Conservation (phyloP, 805 yeast genomes). For the Metschnikowia bowlesiae region DNA sequence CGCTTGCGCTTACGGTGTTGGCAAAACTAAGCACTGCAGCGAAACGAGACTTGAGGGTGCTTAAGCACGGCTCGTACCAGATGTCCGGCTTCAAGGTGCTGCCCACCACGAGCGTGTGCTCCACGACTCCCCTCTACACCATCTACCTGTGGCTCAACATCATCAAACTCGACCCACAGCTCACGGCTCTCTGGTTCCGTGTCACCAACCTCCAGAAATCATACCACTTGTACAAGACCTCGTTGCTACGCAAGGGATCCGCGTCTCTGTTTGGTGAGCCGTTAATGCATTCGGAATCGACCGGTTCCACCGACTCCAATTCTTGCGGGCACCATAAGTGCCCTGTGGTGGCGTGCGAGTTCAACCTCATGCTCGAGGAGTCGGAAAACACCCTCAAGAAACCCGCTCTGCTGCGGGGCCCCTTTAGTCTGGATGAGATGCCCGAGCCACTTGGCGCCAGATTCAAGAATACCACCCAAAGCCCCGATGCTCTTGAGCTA, state of each 20-base stretch:
- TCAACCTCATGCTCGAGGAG: slow-evolving; percentile 32
- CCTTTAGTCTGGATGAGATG: not conserved
- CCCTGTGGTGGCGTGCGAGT: slow-evolving; percentile 40
- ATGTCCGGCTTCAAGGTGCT: slow-evolving; percentile 9
- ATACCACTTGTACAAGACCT: slow-evolving; percentile 35
- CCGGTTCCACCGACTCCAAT: slow-evolving; percentile 10
- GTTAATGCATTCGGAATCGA: not conserved
- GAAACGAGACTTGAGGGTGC: slow-evolving; percentile 10
- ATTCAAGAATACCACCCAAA: not conserved
- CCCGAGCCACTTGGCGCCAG: not conserved
- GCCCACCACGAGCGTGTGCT: not conserved
- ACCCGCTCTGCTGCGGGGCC: not conserved
- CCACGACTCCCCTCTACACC: slow-evolving; percentile 12
- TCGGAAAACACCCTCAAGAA: slow-evolving; percentile 3
- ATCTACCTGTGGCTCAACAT: slow-evolving; percentile 38
- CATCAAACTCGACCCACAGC: slow-evolving; percentile 36
- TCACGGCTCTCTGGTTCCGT: slow-evolving; percentile 38
- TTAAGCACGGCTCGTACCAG: slow-evolving; percentile 16
- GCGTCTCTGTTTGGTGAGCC: not conserved
- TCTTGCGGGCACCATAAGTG: slow-evolving; percentile 23
- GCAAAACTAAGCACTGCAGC: slow-evolving; percentile 19
- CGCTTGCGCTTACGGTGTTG: slow-evolving; percentile 18
- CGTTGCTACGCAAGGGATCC: slow-evolving; percentile 9
- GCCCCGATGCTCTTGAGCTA: slow-evolving; percentile 13
- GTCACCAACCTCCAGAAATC: slow-evolving; percentile 38